A percentile compares a stretch with the other conserved stretches of the same genome.
Conservation (phyloP, 2,329 filamentous ascomycete genomes). For the Exophiala calicioides region DNA sequence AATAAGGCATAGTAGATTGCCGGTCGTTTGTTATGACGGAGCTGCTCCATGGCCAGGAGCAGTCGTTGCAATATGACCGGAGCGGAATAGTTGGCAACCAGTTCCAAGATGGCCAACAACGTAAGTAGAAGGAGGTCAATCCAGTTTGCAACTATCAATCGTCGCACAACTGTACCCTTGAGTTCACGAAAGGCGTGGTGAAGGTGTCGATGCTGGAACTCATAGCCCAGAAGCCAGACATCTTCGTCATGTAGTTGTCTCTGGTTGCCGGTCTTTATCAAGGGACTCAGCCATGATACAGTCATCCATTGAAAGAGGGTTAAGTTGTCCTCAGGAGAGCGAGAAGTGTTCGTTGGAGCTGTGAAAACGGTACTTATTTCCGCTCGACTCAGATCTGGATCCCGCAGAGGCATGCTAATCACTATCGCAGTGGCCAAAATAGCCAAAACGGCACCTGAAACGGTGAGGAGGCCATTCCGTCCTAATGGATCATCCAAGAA, state of each 20-base stretch:
- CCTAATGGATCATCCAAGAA: slow-evolving; percentile 11
- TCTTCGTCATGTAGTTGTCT: slow-evolving; percentile 74
- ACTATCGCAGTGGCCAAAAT: slow-evolving; percentile 54
- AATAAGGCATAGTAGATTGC: slow-evolving; percentile 67
- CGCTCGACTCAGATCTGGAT: slow-evolving; percentile 54
- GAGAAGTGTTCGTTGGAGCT: slow-evolving; percentile 59
- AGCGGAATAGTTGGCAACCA: slow-evolving; percentile 58
- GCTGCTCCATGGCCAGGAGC: slow-evolving; percentile 64
- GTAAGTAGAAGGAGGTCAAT: slow-evolving; percentile 73
- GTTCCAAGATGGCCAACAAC: slow-evolving; percentile 63
- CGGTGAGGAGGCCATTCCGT: slow-evolving; percentile 5
- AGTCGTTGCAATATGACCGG: slow-evolving; percentile 73
- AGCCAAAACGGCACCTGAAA: slow-evolving; percentile 11
- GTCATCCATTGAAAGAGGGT: slow-evolving; percentile 81
- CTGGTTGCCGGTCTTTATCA: slow-evolving; percentile 66
- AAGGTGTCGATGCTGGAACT: slow-evolving; percentile 77
- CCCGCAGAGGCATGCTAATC: slow-evolving; percentile 69
- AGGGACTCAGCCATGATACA: slow-evolving; percentile 76
- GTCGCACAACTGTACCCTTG: slow-evolving; percentile 68
- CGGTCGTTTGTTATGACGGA: slow-evolving; percentile 51
- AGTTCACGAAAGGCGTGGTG: slow-evolving; percentile 74
- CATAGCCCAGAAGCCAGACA: slow-evolving; percentile 76
- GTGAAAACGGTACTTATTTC: slow-evolving; percentile 63
- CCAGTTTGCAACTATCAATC: slow-evolving; percentile 74
- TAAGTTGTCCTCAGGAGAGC: slow-evolving; percentile 77